Evolutionary conservation across 257 asterid genomes (phyloP).

Genomic region (Nicotiana tabacum): DNA sequence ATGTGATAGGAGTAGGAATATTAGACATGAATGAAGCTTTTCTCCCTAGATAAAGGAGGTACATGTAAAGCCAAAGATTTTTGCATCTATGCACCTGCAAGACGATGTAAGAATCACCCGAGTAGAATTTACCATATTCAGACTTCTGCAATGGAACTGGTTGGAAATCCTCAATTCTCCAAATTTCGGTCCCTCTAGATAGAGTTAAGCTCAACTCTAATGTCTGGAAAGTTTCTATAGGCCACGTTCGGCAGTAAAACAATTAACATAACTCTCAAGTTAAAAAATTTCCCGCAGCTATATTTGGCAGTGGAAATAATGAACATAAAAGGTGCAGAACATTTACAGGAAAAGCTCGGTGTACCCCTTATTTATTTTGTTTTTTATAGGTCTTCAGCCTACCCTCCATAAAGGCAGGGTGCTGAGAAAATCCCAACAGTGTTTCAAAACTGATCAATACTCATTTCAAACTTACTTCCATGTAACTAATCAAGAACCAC

Average conservation of each 20-base stretch:
- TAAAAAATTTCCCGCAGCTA: neutral
- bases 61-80: neutral
- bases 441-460: neutral
- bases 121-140: constrained; percentile 69
- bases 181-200: constrained; percentile 74
- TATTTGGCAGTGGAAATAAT: neutral
- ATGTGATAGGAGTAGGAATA: neutral
- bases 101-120: constrained; percentile 68
- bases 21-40: neutral
- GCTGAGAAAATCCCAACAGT: neutral
- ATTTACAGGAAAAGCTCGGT: neutral
- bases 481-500: neutral
- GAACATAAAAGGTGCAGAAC: neutral
- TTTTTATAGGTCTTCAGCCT: neutral
- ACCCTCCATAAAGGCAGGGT: neutral
- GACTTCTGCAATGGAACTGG: constrained; percentile 70
- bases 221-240: neutral
- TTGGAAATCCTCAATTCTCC: constrained; percentile 76
- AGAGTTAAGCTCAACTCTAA: constrained; percentile 42
- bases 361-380: neutral
- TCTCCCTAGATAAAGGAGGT: constrained; percentile 3
- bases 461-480: neutral
- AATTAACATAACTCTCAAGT: neutral
- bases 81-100: constrained; percentile 43
- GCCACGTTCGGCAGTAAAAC: constrained; percentile 8